Percentiles rank a stretch among this genome's conserved stretches.
Conservation (phyloP, 2,329 filamentous ascomycete species). For the Aspergillus novoparasiticus region DNA sequence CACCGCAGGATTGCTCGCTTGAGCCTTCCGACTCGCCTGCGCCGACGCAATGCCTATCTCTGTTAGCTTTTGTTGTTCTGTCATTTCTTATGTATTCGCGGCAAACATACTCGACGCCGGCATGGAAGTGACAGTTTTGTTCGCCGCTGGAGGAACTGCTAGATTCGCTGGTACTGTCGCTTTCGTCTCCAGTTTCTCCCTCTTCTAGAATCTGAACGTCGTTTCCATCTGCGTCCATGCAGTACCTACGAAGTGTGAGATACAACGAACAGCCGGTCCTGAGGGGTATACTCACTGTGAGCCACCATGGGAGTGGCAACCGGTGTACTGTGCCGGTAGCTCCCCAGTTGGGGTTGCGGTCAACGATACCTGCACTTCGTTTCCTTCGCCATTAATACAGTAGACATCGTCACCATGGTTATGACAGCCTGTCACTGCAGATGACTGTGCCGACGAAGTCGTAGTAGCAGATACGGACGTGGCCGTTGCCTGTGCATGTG, state of each 20-base stretch:
- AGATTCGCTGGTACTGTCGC: slow-evolving; percentile 23
- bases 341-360: slow-evolving; percentile 58
- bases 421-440: slow-evolving; percentile 58
- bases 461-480: slow-evolving; percentile 29
- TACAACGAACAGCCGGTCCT: neutral
- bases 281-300: slow-evolving; percentile 50
- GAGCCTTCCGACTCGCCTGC: slow-evolving; percentile 46
- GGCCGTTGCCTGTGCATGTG: slow-evolving; percentile 12
- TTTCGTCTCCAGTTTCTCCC: slow-evolving; percentile 25
- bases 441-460: slow-evolving; percentile 37
- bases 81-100: neutral
- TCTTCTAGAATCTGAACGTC: slow-evolving; percentile 61
- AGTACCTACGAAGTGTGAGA: slow-evolving; percentile 53
- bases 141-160: slow-evolving; percentile 23
- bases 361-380: slow-evolving; percentile 40
- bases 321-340: slow-evolving; percentile 63
- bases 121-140: slow-evolving; percentile 72
- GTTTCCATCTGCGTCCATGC: slow-evolving; percentile 60
- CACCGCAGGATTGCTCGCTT: slow-evolving; percentile 48
- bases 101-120: slow-evolving; percentile 69
- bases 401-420: slow-evolving; percentile 44
- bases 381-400: slow-evolving; percentile 38
- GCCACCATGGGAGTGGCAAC: slow-evolving; percentile 63
- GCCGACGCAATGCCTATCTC: slow-evolving; percentile 56
- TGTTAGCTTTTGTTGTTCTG: slow-evolving; percentile 6